Evolutionary conservation across 495 filamentous ascomycete genomes (phyloP), one percentile per base, ranked within the genome.

Genomic region (Patellaria atrata): DNA sequence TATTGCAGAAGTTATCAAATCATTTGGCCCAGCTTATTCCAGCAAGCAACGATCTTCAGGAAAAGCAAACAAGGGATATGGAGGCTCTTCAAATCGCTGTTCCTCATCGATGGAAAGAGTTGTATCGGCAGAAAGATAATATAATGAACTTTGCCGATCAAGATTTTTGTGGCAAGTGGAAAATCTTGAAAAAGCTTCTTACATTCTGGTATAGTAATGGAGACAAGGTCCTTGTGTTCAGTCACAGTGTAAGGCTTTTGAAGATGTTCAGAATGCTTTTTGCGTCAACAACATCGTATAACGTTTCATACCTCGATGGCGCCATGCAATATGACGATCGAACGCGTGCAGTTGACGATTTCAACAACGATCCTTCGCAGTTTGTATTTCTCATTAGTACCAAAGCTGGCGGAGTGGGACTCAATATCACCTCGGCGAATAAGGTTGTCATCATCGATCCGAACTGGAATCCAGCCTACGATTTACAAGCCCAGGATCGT

Each of bases 401-500:
- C 13, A 82, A 79, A 51, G 83, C 89, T 11, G 89, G 89, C 19
- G 87, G 87, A 16, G 69, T 80, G 4, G 87, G 86, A 0, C 62
- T 96, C 6, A 97, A 97, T 50, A 97, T 97, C 53, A 94, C 89
- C 3, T 87, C 82, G 0, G 89, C 89, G 8, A 97, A 97, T 60
- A 96, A 96, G 56, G 87, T 97, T 7, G 89, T 97, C 13, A 82
- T 97, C 22, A 79, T 94, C 24, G 89, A 97, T 51, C 89, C 89
- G 0, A 92, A 94, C 50, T 97, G 89, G 89, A 97, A 97, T 40
- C 89, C 89, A 3, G 69, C 80, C 13, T 81, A 84, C 44, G 86
- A 97, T 47, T 68, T 96, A 1, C 89, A 97, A 57, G 89, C 89
- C 0, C 89, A 97, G 58, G 89, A 97, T 51, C 78, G 89, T 13